Base-by-base conservation (phyloP, 2,329 filamentous ascomycete genomes). In the Fusarium agapanthi region DNA sequence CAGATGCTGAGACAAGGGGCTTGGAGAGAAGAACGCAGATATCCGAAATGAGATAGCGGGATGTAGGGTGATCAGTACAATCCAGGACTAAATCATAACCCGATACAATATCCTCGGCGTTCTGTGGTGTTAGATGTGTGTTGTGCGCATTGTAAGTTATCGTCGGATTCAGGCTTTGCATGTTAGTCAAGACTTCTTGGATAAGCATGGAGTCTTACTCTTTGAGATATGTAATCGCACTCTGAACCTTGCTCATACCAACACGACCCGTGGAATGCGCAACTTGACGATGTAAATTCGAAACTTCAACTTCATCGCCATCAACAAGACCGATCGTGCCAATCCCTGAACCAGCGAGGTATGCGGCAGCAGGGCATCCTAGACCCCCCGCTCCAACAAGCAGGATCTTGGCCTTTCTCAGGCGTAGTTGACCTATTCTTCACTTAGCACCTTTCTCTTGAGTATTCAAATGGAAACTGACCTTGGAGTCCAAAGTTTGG, bases 281-380 rank as follows among this genome's bases (percentile, higher is more conserved):
- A 56, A 98, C 90, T 82, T 99, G 96, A 2, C 96, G 91, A 84
- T 98, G 96, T 20, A 99, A 86, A 79, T 99, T 99, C 34, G 95
- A 97, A 22, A 88, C 84, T 79, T 98, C 96, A 35, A 99, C 95
- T 1, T 86, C 86, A 81, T 99, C 96, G 7, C 93, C 95, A 79
- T 99, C 96, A 30, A 96, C 89, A 13, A 99, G 84, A 0, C 95
- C 95, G 24, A 99, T 82, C 0, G 87, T 93, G 14, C 95, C 95
- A 3, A 98, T 88, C 1, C 96, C 96, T 4, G 96, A 93, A 28
- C 94, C 95, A 15, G 95, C 94, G 4, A 99, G 89, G 79, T 99
- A 99, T n/a, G 93, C 89, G 2, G 95, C 93, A 18, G 96, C 95
- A 16, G 96, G 96, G 79, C 94, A 98, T 16, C 96, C 96, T 18